These are phyloP conservation scores for Thalassiosira exigua DNA, from an alignment of 352 stramenopile genomes.

Conservation along the genomic window DNA sequence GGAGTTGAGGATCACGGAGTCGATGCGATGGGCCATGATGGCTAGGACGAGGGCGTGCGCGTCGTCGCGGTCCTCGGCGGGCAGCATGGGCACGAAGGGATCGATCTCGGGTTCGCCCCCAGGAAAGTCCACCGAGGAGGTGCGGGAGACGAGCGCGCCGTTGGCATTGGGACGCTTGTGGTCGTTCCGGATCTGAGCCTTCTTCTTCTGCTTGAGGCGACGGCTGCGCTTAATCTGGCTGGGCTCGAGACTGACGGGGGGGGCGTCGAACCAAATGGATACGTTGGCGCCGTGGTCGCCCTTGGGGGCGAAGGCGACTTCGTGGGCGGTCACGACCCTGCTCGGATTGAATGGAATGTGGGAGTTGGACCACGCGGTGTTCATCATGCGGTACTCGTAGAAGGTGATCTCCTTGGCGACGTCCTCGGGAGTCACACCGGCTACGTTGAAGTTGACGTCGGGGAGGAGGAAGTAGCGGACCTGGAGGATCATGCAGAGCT, in stretches of 20 bases:
- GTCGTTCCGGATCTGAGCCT: conserved; percentile 40
- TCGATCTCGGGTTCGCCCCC: conserved; percentile 21
- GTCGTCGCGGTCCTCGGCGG: conserved; percentile 32
- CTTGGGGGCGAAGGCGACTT: conserved; percentile 51
- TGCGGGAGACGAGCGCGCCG: conserved; percentile 38
- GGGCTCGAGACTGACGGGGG: conserved; percentile 39
- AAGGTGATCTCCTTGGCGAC: conserved; percentile 44
- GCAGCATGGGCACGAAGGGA: conserved; percentile 55
- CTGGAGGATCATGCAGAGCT: conserved; percentile 61
- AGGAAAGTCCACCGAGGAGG: conserved; percentile 40
- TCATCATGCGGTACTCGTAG: conserved; percentile 32
- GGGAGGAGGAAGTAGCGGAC: conserved; percentile 44
- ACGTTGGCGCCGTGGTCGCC: conserved; percentile 49
- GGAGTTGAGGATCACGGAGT: conserved; percentile 26
- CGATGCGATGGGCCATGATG: conserved; percentile 43
- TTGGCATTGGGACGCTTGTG: conserved; percentile 46
- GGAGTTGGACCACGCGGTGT: conserved; percentile 33
- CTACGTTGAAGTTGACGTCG: conserved; percentile 6
- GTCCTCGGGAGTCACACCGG: conserved; percentile 3
- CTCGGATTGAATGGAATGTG: conserved; percentile 24
- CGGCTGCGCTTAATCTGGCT: conserved; percentile 41
- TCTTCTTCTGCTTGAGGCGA: conserved; percentile 54
- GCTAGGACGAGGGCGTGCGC: conserved; percentile 28
- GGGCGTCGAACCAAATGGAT: conserved; percentile 54
- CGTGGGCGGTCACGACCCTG: conserved; percentile 27